phyloP scores from a whole-genome alignment of 257 asterid species.

The Knoxia roxburghii region DNA sequence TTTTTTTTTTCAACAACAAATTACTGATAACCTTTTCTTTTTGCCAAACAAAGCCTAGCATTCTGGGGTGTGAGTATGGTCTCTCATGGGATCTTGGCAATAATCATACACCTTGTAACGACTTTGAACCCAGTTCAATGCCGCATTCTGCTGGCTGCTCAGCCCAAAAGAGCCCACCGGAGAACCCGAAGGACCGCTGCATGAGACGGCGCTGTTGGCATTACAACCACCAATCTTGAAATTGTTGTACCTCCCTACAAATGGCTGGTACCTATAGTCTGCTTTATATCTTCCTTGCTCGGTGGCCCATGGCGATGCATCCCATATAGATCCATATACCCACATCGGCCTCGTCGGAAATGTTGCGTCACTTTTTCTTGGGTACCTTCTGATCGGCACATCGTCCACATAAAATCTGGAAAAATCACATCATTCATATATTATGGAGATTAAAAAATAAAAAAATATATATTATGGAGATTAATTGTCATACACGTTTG shows the following conservation, averaged over 20 bases:
- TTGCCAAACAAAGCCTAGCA: slow-evolving; percentile 29
- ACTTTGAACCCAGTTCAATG: slow-evolving; percentile 65
- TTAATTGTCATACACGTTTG: background rate
- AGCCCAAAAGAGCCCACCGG: slow-evolving; percentile 46
- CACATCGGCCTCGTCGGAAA: slow-evolving; percentile 74
- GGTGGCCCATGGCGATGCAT: slow-evolving; percentile 92
- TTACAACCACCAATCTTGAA: slow-evolving; percentile 61
- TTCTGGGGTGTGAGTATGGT: slow-evolving; percentile 69
- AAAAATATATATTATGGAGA: too few relatives aligned
- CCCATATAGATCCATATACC: slow-evolving; percentile 83
- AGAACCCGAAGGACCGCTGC: slow-evolving; percentile 42
- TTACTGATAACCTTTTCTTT: too few relatives aligned
- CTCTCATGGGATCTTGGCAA: slow-evolving; percentile 48
- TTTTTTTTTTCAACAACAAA: too few relatives aligned
- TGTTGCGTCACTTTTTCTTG: slow-evolving; percentile 58
- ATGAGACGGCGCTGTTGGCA: slow-evolving; percentile 22
- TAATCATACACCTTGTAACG: slow-evolving; percentile 61
- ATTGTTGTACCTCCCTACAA: slow-evolving; percentile 51
- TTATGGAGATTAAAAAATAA: too few relatives aligned
- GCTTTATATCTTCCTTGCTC: slow-evolving; percentile 77
- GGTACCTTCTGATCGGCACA: slow-evolving; percentile 76
- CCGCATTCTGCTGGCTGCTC: slow-evolving; percentile 56
- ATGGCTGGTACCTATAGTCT: slow-evolving; percentile 66
- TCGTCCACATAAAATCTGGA: slow-evolving; percentile 81
- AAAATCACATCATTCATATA: slow-evolving; percentile 19